Percentiles rank a stretch among this genome's conserved stretches.
phyloP scores from a whole-genome alignment of 805 yeast species.

The Myxozyma kluyveri region DNA sequence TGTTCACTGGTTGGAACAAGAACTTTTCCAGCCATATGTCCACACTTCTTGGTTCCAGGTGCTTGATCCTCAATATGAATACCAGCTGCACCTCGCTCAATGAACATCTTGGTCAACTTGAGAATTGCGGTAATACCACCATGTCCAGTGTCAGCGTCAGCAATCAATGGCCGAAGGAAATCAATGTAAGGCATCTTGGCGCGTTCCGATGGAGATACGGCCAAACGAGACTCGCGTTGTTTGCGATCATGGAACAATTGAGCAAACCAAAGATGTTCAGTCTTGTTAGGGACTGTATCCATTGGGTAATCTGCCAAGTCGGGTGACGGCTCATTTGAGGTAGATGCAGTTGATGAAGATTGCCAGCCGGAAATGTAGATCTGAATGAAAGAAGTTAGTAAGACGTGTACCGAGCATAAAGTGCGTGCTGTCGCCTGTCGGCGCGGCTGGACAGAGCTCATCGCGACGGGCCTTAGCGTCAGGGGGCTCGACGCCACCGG shows the following conservation, averaged over 20 bases:
- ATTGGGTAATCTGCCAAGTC: conserved; percentile 98
- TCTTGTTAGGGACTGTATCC: conserved; percentile 98
- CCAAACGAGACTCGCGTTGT: conserved; percentile 78
- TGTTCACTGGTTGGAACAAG: conserved; percentile 97
- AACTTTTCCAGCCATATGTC: conserved; percentile 99
- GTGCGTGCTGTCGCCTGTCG: no score
- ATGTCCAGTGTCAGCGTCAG: conserved; percentile 98
- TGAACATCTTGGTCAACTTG: conserved; percentile 91
- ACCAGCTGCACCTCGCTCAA: conserved; percentile 98
- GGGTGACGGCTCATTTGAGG: conserved; percentile 96
- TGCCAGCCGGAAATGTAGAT: conserved; percentile 98
- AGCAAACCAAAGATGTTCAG: conserved; percentile 93
- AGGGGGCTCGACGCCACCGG: neutral
- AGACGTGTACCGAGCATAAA: neutral
- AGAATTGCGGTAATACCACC: conserved; percentile 97
- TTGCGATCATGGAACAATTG: conserved; percentile 96
- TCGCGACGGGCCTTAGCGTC: no score
- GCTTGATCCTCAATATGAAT: conserved; percentile 99
- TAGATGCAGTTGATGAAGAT: conserved; percentile 95
- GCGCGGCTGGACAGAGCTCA: no score
- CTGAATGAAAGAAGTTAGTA: conserved; percentile 1
- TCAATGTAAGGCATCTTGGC: conserved; percentile 72
- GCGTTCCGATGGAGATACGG: conserved; percentile 61
- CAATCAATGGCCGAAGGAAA: conserved; percentile 89
- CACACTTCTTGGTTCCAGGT: conserved; percentile 97